Conservation (phyloP, 192 early-diverging fungal species). For the Coemansia sp. region DNA sequence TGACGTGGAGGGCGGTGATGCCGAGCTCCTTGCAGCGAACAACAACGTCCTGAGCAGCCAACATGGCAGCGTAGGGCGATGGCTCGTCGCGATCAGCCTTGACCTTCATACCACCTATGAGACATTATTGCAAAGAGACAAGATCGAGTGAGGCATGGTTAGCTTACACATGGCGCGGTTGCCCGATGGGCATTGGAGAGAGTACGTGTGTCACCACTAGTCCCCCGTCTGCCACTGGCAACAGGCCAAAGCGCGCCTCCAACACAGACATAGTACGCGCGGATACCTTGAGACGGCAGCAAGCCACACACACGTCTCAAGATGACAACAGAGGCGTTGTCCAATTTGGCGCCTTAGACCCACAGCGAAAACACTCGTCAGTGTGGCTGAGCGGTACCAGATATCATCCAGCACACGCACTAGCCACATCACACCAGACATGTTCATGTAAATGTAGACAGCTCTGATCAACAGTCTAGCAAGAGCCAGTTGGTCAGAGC, state of each 20-base stretch:
- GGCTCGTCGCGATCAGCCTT: constrained; percentile 99
- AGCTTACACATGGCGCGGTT: neutral
- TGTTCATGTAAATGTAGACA: neutral
- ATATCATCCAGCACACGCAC: neutral
- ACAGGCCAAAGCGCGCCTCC: constrained; percentile 19
- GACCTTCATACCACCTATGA: constrained; percentile 98
- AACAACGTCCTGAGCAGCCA: constrained; percentile 99
- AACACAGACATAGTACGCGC: constrained; percentile 3
- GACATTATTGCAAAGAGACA: neutral
- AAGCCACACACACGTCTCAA: neutral
- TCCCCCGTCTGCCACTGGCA: constrained; percentile 51
- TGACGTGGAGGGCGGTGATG: constrained; percentile 99
- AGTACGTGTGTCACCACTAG: constrained; percentile 69
- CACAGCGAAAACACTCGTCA: constrained; percentile 36
- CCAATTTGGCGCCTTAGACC: constrained; percentile 35
- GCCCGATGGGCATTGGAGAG: constrained; percentile 44
- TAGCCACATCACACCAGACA: constrained; percentile 15
- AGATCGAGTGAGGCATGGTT: neutral
- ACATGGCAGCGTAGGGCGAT: constrained; percentile 99
- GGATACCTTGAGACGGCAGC: constrained; percentile 18
- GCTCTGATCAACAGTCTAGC: neutral
- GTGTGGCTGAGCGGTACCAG: neutral
- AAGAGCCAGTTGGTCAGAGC: neutral
- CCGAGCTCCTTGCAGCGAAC: constrained; percentile 98
- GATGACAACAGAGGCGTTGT: constrained; percentile 8